Percentiles rank a stretch among this genome's conserved stretches.
Conservation (phyloP, 2,329 filamentous ascomycete species). For the Colletotrichum cereale region DNA sequence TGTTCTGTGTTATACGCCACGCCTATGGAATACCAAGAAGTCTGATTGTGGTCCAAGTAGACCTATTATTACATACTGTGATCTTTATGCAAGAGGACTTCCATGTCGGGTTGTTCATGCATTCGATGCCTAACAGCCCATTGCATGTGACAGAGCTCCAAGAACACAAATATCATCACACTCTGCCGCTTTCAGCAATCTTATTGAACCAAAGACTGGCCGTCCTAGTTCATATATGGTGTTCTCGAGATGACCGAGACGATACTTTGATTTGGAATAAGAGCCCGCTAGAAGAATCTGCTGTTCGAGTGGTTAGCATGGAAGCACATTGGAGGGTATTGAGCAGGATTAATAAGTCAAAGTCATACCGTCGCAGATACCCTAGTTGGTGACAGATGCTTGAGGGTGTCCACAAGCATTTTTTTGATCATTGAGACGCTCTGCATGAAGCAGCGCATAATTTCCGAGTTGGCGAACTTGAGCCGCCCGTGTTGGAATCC, state of each 20-base stretch:
- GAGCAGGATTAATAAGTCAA: not conserved
- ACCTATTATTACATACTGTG: too few relatives aligned
- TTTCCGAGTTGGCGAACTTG: slow-evolving; percentile 9
- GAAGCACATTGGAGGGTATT: not conserved
- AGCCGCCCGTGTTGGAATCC: slow-evolving; percentile 12
- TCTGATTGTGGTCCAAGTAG: too few relatives aligned
- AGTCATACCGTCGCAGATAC: not conserved
- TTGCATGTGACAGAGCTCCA: slow-evolving; percentile 6
- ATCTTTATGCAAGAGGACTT: too few relatives aligned
- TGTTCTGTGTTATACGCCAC: too few relatives aligned
- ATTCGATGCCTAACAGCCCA: not conserved
- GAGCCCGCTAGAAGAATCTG: slow-evolving; percentile 3
- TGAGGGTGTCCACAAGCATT: not conserved
- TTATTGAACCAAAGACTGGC: not conserved
- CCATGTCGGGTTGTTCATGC: too few relatives aligned
- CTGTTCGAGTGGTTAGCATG: not conserved
- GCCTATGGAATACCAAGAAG: too few relatives aligned
- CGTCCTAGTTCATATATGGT: not conserved
- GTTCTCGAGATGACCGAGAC: not conserved
- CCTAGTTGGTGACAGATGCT: not conserved
- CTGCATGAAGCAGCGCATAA: slow-evolving; percentile 4
- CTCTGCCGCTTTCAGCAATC: not conserved
- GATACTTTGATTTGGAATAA: slow-evolving; percentile 15
- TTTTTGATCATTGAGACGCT: slow-evolving; percentile 5
- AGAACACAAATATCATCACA: not conserved